Percentiles rank a stretch among this genome's conserved stretches.
phyloP scores from a whole-genome alignment of 2,329 filamentous ascomycete species.

The Ascocoryne sarcoides region DNA sequence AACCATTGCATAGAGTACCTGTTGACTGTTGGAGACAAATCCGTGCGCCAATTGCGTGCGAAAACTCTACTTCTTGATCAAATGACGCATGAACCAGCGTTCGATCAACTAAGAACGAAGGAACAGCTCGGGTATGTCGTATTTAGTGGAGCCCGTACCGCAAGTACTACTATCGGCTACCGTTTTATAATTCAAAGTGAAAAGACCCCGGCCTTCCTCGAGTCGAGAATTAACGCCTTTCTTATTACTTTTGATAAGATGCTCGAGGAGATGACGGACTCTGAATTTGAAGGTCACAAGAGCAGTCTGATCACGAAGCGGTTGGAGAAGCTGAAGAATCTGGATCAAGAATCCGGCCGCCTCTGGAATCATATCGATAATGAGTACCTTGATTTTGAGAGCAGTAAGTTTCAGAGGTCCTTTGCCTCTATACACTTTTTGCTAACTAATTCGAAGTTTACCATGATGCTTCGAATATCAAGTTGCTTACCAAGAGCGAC shows the following conservation, averaged over 20 bases:
- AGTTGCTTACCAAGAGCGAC: slow-evolving; percentile 66
- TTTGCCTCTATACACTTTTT: neutral
- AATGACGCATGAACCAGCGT: slow-evolving; percentile 85
- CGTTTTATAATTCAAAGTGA: slow-evolving; percentile 92
- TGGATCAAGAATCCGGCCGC: slow-evolving; percentile 72
- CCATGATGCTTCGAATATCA: slow-evolving; percentile 67
- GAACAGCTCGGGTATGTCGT: slow-evolving; percentile 97
- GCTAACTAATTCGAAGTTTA: slow-evolving; percentile 17
- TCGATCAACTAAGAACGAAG: slow-evolving; percentile 91
- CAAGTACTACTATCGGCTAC: slow-evolving; percentile 74
- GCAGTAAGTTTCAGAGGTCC: slow-evolving; percentile 53
- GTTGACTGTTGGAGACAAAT: slow-evolving; percentile 59
- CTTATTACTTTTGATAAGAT: slow-evolving; percentile 56
- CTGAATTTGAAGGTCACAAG: slow-evolving; percentile 86
- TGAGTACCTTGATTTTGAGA: slow-evolving; percentile 84
- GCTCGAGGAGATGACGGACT: slow-evolving; percentile 67
- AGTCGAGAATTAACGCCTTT: slow-evolving; percentile 82
- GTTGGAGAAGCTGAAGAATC: slow-evolving; percentile 85
- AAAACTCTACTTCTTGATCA: slow-evolving; percentile 78
- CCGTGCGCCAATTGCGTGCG: slow-evolving; percentile 61
- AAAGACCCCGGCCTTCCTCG: slow-evolving; percentile 72
- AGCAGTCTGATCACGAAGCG: slow-evolving; percentile 78
- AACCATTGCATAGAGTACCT: slow-evolving; percentile 80
- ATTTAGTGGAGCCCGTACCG: slow-evolving; percentile 66
- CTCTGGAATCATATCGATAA: slow-evolving; percentile 80